Percentiles rank a stretch among this genome's conserved stretches.
These are phyloP conservation scores for Grosmannia clavigera DNA, from an alignment of 2,329 filamentous ascomycete genomes.

Conservation along the genomic window DNA sequence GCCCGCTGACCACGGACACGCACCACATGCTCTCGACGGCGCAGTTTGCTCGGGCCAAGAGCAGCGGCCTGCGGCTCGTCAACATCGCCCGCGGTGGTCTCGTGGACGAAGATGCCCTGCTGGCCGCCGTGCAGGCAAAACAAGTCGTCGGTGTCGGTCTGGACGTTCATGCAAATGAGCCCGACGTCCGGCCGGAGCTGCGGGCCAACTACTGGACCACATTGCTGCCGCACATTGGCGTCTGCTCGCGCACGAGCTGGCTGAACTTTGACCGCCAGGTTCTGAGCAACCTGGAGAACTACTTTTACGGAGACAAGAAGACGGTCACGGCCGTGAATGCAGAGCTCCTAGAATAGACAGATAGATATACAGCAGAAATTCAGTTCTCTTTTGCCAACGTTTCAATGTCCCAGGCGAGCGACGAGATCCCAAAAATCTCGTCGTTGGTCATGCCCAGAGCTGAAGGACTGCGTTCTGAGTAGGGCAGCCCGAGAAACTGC, in stretches of 20 bases:
- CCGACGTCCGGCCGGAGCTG: conserved; percentile 17
- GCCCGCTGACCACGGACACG: conserved; percentile 17
- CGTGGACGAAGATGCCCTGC: conserved; percentile 21
- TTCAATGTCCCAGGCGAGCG: conserved; percentile 1
- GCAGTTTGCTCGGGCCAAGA: conserved; percentile 11
- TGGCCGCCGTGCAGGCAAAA: conserved; percentile 17
- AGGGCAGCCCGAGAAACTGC: not conserved
- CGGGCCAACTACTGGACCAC: conserved; percentile 20
- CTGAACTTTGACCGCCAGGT: conserved; percentile 14
- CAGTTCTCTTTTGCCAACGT: not conserved
- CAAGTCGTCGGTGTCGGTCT: conserved; percentile 20
- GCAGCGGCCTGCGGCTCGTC: conserved; percentile 16
- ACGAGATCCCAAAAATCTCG: not conserved
- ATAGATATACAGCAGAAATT: not conserved
- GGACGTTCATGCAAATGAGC: conserved; percentile 22
- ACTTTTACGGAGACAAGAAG: not conserved
- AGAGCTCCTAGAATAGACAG: not conserved
- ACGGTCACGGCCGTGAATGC: not conserved
- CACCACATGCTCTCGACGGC: conserved; percentile 12
- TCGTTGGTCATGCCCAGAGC: not conserved
- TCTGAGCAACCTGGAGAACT: not conserved
- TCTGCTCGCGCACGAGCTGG: conserved; percentile 18
- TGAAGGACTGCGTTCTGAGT: not conserved
- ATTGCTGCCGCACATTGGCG: conserved; percentile 19
- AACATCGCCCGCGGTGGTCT: conserved; percentile 21